A percentile compares a stretch with the other conserved stretches of the same genome.
phyloP scores from a whole-genome alignment of 768 basidiomycete genomes.

The Fistulinella prunicolor region DNA sequence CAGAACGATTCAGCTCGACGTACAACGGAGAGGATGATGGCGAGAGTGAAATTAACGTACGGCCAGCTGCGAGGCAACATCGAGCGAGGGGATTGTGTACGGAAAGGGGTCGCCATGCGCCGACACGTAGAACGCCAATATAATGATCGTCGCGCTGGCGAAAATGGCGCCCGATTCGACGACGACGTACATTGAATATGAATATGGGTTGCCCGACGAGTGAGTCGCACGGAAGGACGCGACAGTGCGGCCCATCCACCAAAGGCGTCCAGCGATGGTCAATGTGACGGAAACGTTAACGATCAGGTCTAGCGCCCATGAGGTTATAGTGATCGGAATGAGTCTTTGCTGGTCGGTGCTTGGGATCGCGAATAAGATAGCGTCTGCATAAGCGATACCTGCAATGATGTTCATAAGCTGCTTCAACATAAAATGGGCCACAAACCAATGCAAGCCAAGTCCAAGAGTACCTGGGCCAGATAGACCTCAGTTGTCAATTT shows the following conservation, averaged over 20 bases:
- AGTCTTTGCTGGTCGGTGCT: slow-evolving; percentile 2
- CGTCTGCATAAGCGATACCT: slow-evolving; percentile 10
- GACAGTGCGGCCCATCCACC: slow-evolving; percentile 16
- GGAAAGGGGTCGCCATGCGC: slow-evolving; percentile 8
- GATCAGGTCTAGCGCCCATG: slow-evolving; percentile 21
- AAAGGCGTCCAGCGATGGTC: slow-evolving; percentile 20
- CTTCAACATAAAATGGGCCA: not conserved
- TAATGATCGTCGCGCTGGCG: slow-evolving; percentile 13
- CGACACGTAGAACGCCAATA: slow-evolving; percentile 13
- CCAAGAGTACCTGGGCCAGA: slow-evolving; percentile 16
- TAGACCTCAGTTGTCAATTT: not conserved
- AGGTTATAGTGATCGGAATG: slow-evolving; percentile 8
- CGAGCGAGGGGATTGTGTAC: slow-evolving; percentile 13
- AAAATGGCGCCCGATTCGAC: slow-evolving; percentile 22
- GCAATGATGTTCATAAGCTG: not conserved
- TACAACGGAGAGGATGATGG: not conserved
- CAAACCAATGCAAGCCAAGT: slow-evolving; percentile 20
- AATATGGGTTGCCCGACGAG: slow-evolving; percentile 8
- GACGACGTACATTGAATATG: slow-evolving; percentile 16
- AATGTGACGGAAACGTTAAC: slow-evolving; percentile 22
- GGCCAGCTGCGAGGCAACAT: slow-evolving; percentile 18
- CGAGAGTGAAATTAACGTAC: slow-evolving; percentile 3
- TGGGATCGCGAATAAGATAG: slow-evolving; percentile 11
- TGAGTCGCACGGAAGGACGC: slow-evolving; percentile 3
- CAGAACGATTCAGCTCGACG: not conserved